These are phyloP conservation scores for Naegleria gruberi DNA, from an alignment of 208 protist species.

Conservation along the genomic window DNA sequence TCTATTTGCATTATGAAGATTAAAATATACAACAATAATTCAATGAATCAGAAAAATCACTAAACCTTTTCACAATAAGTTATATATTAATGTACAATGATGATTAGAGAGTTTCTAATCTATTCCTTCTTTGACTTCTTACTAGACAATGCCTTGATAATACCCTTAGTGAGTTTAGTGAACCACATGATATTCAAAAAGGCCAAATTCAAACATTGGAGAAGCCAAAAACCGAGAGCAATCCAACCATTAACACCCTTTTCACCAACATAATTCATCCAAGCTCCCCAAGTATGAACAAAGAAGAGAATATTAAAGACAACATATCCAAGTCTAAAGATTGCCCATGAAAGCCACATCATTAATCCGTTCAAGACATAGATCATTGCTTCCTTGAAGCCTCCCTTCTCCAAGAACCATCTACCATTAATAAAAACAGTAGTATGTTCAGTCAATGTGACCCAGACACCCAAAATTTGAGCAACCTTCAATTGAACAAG, in stretches of 20 bases:
- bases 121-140: background rate
- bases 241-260: background rate
- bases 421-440: background rate
- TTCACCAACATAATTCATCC: background rate
- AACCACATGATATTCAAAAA: conserved; percentile 21
- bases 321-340: background rate
- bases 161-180: background rate
- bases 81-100: too few species aligned
- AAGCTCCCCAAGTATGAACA: background rate
- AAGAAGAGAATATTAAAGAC: background rate
- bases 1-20: too few species aligned
- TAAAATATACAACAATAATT: too few species aligned
- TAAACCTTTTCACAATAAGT: too few species aligned
- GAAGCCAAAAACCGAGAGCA: background rate
- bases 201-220: background rate
- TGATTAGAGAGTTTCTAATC: too few species aligned
- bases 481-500: too few species aligned
- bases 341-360: background rate
- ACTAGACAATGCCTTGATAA: background rate
- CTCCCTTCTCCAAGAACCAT: background rate
- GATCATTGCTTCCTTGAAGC: background rate
- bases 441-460: background rate
- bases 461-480: background rate
- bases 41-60: too few species aligned
- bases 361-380: background rate